Conservation (phyloP, 192 early-diverging fungal genomes). For the Umbelopsis isabellina region DNA sequence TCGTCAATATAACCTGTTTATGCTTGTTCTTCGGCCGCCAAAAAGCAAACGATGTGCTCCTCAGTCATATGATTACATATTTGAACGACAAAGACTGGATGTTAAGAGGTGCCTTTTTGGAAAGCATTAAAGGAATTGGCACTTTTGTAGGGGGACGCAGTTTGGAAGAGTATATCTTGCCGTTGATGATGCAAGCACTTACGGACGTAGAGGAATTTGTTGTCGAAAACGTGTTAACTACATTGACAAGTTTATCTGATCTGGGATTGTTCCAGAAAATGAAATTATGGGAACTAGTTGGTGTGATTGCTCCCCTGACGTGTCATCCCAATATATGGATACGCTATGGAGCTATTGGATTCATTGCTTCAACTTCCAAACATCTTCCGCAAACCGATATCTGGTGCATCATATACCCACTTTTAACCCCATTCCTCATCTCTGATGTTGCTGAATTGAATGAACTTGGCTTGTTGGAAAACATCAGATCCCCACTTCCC, state of each 20-base stretch:
- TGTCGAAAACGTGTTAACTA: conserved; percentile 84
- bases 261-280: conserved; percentile 76
- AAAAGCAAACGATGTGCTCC: conserved; percentile 78
- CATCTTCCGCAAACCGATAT: conserved; percentile 70
- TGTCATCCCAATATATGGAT: conserved; percentile 87
- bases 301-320: conserved; percentile 70
- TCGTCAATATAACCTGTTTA: conserved; percentile 79
- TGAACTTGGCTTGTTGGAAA: conserved; percentile 63
- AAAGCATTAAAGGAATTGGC: conserved; percentile 88
- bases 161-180: conserved; percentile 92
- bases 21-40: conserved; percentile 85
- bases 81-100: conserved; percentile 96
- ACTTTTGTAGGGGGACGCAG: conserved; percentile 85
- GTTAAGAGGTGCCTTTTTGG: conserved; percentile 92
- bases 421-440: conserved; percentile 68
- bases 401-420: conserved; percentile 77
- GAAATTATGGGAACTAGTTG: conserved; percentile 74
- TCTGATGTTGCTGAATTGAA: conserved; percentile 67
- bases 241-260: conserved; percentile 78
- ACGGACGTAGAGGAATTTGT: conserved; percentile 93
- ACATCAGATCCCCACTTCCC: conserved; percentile 64
- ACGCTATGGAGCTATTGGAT: conserved; percentile 72
- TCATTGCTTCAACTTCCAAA: conserved; percentile 65
- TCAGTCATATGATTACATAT: conserved; percentile 96
- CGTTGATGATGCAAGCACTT: conserved; percentile 86